Conservation (phyloP, 2,329 filamentous ascomycete genomes). For the Beauveria scarabaeidicola region DNA sequence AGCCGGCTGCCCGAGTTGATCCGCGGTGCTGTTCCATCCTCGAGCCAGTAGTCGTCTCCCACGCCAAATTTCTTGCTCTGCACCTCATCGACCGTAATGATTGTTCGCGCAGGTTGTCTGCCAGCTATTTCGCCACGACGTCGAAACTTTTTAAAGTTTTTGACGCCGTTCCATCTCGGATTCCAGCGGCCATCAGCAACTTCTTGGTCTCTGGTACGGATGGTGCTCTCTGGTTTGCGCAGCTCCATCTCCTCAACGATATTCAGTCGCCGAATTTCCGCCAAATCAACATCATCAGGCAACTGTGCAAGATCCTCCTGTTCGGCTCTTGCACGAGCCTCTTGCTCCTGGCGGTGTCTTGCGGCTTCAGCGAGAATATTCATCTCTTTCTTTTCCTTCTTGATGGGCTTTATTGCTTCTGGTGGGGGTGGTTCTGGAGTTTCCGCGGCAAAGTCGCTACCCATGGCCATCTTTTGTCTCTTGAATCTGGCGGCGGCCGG, state of each 20-base stretch:
- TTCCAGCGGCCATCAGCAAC: conserved; percentile 62
- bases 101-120: conserved; percentile 40
- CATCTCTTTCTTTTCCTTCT: conserved; percentile 49
- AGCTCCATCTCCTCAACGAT: conserved; percentile 72
- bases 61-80: conserved; percentile 64
- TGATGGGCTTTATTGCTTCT: conserved; percentile 27
- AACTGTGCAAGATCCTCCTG: conserved; percentile 43
- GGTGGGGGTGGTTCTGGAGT: conserved; percentile 16
- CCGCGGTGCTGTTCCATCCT: conserved; percentile 33
- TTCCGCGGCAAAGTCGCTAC: conserved; percentile 34
- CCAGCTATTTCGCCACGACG: conserved; percentile 43
- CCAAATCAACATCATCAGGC: conserved; percentile 59
- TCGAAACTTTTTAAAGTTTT: conserved; percentile 90
- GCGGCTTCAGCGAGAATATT: conserved; percentile 62
- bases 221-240: conserved; percentile 25
- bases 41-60: conserved; percentile 69
- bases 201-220: conserved; percentile 37
- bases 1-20: conserved; percentile 9
- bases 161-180: conserved; percentile 82
- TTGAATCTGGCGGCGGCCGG: conserved; percentile 73
- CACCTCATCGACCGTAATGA: conserved; percentile 65
- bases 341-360: conserved; percentile 54
- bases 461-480: conserved; percentile 58
- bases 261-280: conserved; percentile 63
- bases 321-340: conserved; percentile 50